phyloP scores from a whole-genome alignment of 2,329 filamentous ascomycete species.

The Trichoderma polysporum region DNA sequence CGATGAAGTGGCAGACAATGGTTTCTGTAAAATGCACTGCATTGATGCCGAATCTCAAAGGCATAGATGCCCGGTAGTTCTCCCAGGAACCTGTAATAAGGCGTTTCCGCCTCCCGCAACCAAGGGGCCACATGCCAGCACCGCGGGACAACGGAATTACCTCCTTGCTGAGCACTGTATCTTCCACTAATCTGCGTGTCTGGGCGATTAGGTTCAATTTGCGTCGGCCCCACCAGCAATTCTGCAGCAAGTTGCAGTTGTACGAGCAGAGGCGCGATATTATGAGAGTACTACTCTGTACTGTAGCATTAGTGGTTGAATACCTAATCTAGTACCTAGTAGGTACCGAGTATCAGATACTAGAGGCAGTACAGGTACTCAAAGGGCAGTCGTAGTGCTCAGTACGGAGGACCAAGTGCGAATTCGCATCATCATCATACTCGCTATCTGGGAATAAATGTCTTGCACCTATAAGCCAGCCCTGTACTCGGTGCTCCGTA shows the following conservation, averaged over 20 bases:
- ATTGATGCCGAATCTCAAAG: slow-evolving; percentile 17
- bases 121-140: slow-evolving; percentile 5
- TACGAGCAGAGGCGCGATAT: neutral
- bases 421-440: neutral
- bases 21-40: neutral
- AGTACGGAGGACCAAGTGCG: neutral
- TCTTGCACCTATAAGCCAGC: neutral
- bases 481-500: neutral
- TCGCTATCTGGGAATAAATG: neutral
- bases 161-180: neutral
- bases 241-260: neutral
- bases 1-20: neutral
- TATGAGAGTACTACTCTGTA: too few relatives aligned
- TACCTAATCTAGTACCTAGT: too few relatives aligned
- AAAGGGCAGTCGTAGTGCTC: too few relatives aligned
- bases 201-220: neutral
- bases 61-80: slow-evolving; percentile 12
- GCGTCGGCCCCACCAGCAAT: neutral
- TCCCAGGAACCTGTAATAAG: slow-evolving; percentile 6
- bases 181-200: neutral
- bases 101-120: neutral
- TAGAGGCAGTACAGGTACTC: too few relatives aligned
- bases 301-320: too few relatives aligned
- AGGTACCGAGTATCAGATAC: too few relatives aligned
- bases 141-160: neutral